Conservation (phyloP, 2,329 filamentous ascomycete species). For the Aspergillus eucalypticola region DNA sequence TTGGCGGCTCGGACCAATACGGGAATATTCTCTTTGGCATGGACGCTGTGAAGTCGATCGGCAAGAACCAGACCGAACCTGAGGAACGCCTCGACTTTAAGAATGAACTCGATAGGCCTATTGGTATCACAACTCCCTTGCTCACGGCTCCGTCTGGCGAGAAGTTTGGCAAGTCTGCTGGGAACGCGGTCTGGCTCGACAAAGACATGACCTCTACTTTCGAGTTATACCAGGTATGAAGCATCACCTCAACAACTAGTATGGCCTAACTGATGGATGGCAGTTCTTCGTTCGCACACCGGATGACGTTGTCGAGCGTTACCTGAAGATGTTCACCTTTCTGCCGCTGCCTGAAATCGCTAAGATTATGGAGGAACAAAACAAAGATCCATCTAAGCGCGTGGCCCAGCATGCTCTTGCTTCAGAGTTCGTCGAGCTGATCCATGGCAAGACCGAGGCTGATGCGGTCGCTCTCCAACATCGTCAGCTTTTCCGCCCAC, state of each 20-base stretch:
- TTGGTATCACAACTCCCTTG: slow-evolving; percentile 88
- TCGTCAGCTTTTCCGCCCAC: slow-evolving; percentile 47
- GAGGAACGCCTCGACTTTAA: slow-evolving; percentile 41
- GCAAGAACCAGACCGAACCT: slow-evolving; percentile 47
- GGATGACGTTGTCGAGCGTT: slow-evolving; percentile 76
- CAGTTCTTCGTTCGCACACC: slow-evolving; percentile 82
- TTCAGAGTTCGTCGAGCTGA: slow-evolving; percentile 74
- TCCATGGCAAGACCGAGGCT: slow-evolving; percentile 70
- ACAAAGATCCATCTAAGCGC: slow-evolving; percentile 67
- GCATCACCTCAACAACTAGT: not conserved
- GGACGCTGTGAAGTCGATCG: slow-evolving; percentile 76
- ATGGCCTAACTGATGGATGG: slow-evolving; percentile 22
- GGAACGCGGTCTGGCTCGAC: slow-evolving; percentile 93
- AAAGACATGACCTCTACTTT: slow-evolving; percentile 75
- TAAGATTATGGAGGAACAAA: slow-evolving; percentile 67
- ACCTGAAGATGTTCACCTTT: slow-evolving; percentile 90
- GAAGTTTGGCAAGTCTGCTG: slow-evolving; percentile 94
- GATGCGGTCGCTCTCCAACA: slow-evolving; percentile 61
- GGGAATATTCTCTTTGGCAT: slow-evolving; percentile 93
- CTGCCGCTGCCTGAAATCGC: slow-evolving; percentile 70
- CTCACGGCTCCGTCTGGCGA: slow-evolving; percentile 80
- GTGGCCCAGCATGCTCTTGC: slow-evolving; percentile 82
- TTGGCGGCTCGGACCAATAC: slow-evolving; percentile 93
- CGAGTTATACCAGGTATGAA: slow-evolving; percentile 72
- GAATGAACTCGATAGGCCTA: slow-evolving; percentile 53